Percentiles rank a stretch among this genome's conserved stretches.
Evolutionary conservation across 345 rosid species (phyloP).

Genomic region (Ricinus communis): DNA sequence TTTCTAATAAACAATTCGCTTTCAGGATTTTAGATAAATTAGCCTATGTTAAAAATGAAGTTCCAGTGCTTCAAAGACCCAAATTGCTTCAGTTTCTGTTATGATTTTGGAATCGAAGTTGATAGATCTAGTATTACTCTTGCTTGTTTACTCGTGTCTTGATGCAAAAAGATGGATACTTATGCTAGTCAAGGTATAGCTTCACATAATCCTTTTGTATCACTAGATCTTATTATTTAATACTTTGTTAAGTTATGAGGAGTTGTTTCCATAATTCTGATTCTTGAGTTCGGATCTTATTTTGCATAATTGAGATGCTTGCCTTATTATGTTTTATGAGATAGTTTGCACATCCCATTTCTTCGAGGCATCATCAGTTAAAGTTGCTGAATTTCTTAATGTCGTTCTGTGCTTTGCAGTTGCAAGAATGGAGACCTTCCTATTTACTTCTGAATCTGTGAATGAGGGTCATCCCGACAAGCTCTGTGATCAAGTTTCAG

Average conservation of each 20-base stretch:
- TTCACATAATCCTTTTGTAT: neutral
- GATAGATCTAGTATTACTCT: neutral
- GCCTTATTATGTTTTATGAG: neutral
- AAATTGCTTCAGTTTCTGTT: neutral
- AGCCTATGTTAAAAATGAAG: too few relatives aligned
- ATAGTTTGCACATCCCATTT: neutral
- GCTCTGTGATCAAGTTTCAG: conserved; percentile 23
- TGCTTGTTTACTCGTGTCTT: neutral
- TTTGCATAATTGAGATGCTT: neutral
- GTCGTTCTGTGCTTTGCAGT: neutral
- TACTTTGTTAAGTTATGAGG: neutral
- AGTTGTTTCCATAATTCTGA: too few relatives aligned
- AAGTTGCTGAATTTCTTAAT: too few relatives aligned
- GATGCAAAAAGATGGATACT: neutral
- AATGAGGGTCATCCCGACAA: conserved; percentile 29
- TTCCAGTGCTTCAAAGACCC: too few relatives aligned
- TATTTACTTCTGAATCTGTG: conserved; percentile 23
- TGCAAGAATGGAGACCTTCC: conserved; percentile 14
- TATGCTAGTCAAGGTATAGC: neutral
- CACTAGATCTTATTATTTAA: neutral
- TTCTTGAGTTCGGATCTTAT: neutral
- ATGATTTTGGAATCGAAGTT: neutral
- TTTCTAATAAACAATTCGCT: neutral
- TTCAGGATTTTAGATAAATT: neutral
- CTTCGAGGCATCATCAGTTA: neutral